A percentile compares a stretch with the other conserved stretches of the same genome.
Conservation (phyloP, 495 filamentous ascomycete species). For the Hamigera avellanea region DNA sequence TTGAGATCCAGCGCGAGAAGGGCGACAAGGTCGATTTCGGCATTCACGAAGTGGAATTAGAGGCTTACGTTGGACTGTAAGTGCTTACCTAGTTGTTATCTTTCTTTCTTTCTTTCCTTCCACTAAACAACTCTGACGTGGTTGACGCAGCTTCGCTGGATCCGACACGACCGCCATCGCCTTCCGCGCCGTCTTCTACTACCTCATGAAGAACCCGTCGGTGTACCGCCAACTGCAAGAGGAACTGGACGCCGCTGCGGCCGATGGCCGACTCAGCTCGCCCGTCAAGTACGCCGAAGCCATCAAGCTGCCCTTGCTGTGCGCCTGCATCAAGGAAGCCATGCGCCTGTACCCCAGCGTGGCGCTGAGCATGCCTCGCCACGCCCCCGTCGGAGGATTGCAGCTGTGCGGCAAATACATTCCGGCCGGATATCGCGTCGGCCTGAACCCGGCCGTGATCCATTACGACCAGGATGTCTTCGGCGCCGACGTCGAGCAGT, state of each 20-base stretch:
- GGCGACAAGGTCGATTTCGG: neutral
- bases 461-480: constrained; percentile 28
- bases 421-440: constrained; percentile 10
- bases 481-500: constrained; percentile 35
- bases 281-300: constrained; percentile 16
- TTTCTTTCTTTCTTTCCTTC: too few species aligned
- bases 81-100: too few species aligned
- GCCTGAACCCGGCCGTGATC: constrained; percentile 13
- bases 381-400: constrained; percentile 7
- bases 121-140: too few species aligned
- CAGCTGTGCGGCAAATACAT: constrained; percentile 5
- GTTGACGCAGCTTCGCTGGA: constrained; percentile 33
- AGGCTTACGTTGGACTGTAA: too few species aligned
- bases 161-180: constrained; percentile 40
- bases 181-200: constrained; percentile 31
- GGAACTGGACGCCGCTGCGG: constrained; percentile 33
- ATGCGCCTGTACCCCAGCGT: constrained; percentile 12
- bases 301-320: constrained; percentile 25
- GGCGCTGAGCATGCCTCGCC: constrained; percentile 6
- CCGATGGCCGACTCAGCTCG: constrained; percentile 4
- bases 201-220: constrained; percentile 35
- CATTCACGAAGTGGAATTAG: neutral
- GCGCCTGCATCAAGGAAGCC: constrained; percentile 25
- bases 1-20: neutral
- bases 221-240: constrained; percentile 31